These are phyloP conservation scores for Thraustochytrium sp. DNA, from an alignment of 352 stramenopile genomes.

Conservation along the genomic window DNA sequence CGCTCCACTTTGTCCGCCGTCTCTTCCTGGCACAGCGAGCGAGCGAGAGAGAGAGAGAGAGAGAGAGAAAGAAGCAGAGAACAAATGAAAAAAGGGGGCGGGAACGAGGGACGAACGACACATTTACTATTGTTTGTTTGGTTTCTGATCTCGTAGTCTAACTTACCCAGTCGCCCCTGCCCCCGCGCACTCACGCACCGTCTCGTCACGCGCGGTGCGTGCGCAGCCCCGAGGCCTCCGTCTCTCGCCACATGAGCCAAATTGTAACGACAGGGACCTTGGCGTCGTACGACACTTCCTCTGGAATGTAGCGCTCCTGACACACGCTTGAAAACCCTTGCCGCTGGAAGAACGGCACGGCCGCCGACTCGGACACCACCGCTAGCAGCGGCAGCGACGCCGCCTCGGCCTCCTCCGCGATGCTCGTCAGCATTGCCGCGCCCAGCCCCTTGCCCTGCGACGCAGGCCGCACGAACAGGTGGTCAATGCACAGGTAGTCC, in stretches of 20 bases:
- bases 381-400: neutral
- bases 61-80: too few species aligned
- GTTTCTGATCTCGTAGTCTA: too few species aligned
- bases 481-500: constrained; percentile 21
- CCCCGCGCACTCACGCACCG: too few species aligned
- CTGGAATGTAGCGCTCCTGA: neutral
- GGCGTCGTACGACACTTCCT: neutral
- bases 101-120: too few species aligned
- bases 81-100: too few species aligned
- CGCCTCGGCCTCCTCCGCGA: neutral
- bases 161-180: too few species aligned
- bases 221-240: neutral
- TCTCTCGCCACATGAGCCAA: constrained; percentile 20
- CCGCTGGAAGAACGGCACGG: constrained; percentile 64
- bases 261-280: neutral
- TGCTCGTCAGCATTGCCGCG: neutral
- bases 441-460: neutral
- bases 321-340: constrained; percentile 61
- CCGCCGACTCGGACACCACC: neutral
- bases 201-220: too few species aligned
- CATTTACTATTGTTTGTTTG: too few species aligned
- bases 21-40: too few species aligned
- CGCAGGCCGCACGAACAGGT: neutral
- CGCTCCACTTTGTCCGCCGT: neutral
- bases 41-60: too few species aligned